phyloP scores from a whole-genome alignment of 1,139 yeast species.

The Hyphopichia fennica region DNA sequence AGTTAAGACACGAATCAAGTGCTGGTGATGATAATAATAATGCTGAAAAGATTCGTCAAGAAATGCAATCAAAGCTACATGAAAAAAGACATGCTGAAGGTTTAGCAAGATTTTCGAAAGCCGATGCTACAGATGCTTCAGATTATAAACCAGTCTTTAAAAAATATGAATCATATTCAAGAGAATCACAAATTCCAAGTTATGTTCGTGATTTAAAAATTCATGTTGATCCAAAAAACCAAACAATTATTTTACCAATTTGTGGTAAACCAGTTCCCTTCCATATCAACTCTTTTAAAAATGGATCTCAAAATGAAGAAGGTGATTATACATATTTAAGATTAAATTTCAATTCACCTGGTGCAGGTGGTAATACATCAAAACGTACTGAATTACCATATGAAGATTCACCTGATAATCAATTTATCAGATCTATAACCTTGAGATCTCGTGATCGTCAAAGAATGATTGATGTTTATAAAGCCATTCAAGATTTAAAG shows the following conservation, averaged over 20 bases:
- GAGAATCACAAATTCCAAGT: slow-evolving; percentile 88
- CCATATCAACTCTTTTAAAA: slow-evolving; percentile 91
- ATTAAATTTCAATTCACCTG: slow-evolving; percentile 92
- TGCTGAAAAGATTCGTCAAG: slow-evolving; percentile 79
- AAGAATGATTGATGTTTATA: slow-evolving; percentile 87
- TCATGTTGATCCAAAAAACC: slow-evolving; percentile 84
- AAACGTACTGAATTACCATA: slow-evolving; percentile 83
- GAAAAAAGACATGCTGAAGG: slow-evolving; percentile 88
- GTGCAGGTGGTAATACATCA: slow-evolving; percentile 70
- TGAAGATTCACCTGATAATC: slow-evolving; percentile 83
- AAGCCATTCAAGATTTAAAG: slow-evolving; percentile 88
- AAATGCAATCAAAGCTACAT: slow-evolving; percentile 79
- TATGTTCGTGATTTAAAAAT: slow-evolving; percentile 81
- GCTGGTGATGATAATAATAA: slow-evolving; percentile 66
- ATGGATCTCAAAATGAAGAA: slow-evolving; percentile 94
- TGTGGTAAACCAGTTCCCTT: slow-evolving; percentile 97
- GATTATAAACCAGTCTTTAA: slow-evolving; percentile 78
- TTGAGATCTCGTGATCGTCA: slow-evolving; percentile 89
- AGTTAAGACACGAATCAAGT: slow-evolving; percentile 74
- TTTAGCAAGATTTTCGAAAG: slow-evolving; percentile 69
- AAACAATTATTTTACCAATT: slow-evolving; percentile 87
- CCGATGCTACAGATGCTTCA: slow-evolving; percentile 65
- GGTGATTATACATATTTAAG: slow-evolving; percentile 92
- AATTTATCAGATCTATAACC: slow-evolving; percentile 84
- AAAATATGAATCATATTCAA: slow-evolving; percentile 88